A percentile compares a stretch with the other conserved stretches of the same genome.
These are phyloP conservation scores for Wallacemonas sp. DNA, from an alignment of 208 protist genomes.

Conservation along the genomic window DNA sequence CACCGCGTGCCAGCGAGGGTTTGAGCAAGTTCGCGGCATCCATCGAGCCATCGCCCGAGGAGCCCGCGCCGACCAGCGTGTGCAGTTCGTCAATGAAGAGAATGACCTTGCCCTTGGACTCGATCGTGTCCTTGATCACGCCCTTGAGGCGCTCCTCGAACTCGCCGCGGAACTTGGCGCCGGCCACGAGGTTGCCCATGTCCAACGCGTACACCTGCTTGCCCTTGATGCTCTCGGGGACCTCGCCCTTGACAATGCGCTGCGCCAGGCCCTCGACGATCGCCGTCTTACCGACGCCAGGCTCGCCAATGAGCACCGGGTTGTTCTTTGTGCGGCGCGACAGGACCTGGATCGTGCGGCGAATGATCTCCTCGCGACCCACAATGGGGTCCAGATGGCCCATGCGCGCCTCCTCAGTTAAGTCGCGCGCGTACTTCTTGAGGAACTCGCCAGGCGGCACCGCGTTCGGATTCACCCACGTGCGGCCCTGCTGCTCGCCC, in stretches of 20 bases:
- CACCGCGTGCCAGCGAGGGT: slow-evolving; percentile 96
- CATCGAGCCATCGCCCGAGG: slow-evolving; percentile 94
- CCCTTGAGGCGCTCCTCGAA: slow-evolving; percentile 99
- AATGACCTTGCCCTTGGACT: slow-evolving; percentile 96
- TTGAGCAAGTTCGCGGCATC: slow-evolving; percentile 99
- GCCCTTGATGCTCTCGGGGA: slow-evolving; percentile 89
- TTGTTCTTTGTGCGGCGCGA: slow-evolving; percentile 99
- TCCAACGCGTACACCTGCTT: slow-evolving; percentile 95
- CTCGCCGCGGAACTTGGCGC: slow-evolving; percentile 99
- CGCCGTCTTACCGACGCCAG: slow-evolving; percentile 94
- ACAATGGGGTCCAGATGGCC: slow-evolving; percentile 98
- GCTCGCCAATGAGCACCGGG: slow-evolving; percentile 98
- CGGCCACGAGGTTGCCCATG: slow-evolving; percentile 98
- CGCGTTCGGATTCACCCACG: slow-evolving; percentile 88
- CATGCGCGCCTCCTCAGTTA: slow-evolving; percentile 92
- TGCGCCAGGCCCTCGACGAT: slow-evolving; percentile 94
- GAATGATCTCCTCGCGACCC: slow-evolving; percentile 99
- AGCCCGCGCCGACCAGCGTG: slow-evolving; percentile 96
- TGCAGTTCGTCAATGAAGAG: slow-evolving; percentile 99
- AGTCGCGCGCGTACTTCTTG: slow-evolving; percentile 96
- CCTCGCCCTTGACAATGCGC: slow-evolving; percentile 93
- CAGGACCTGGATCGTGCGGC: slow-evolving; percentile 96
- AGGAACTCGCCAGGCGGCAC: slow-evolving; percentile 90
- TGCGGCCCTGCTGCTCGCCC: slow-evolving; percentile 64
- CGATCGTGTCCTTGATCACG: slow-evolving; percentile 98